Evolutionary conservation across 768 basidiomycete genomes (phyloP), one percentile per base, ranked within the genome.

Genomic region (Dentipellis fragilis): DNA sequence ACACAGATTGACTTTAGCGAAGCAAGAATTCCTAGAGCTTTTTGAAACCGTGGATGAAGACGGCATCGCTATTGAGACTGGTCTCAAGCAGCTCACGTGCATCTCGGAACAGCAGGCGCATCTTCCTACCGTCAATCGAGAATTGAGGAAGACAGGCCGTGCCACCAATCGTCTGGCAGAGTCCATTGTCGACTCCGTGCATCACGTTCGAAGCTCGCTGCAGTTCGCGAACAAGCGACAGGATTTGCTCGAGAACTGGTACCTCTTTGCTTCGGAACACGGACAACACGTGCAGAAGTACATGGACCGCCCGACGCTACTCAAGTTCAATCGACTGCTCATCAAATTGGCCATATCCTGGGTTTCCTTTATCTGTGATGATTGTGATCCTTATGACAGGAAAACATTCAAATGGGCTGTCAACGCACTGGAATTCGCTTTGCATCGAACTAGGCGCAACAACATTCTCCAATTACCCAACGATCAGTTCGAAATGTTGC

Each of bases 381-480:
- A 94, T 63, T 99, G 96, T 72, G 90, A 96, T 63, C 93, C 94
- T 8, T 87, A 90, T 36, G 94, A 98, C 68, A 81, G 92, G 56
- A 89, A 86, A 68, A 98, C 93, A 0, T 99, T 99, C 78, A 87
- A 89, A 66, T 98, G 94, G 94, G 94, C 96, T 8, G 93, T 99
- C 53, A 89, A 87, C 56, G 94, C 96, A 2, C 80, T 99, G 34
- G 93, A 96, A 66, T 97, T 93, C 66, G 85, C 93, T 1, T 81
- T 91, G 57, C 80, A 85, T 58, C 85, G 94, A 54, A 97, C 93
- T 12, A 80, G 85, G 60, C 84, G 90, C 54, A 89, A 88, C 67
- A 84, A 85, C 65, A 97, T 99, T 62, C 77, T 96, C 10, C 85
- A 94, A 22, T 79, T 98, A 52, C 86, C 90, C 11, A 80, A 83